phyloP scores from a whole-genome alignment of 2,329 filamentous ascomycete species.

The Hawksworthiomyces lignivorus region DNA sequence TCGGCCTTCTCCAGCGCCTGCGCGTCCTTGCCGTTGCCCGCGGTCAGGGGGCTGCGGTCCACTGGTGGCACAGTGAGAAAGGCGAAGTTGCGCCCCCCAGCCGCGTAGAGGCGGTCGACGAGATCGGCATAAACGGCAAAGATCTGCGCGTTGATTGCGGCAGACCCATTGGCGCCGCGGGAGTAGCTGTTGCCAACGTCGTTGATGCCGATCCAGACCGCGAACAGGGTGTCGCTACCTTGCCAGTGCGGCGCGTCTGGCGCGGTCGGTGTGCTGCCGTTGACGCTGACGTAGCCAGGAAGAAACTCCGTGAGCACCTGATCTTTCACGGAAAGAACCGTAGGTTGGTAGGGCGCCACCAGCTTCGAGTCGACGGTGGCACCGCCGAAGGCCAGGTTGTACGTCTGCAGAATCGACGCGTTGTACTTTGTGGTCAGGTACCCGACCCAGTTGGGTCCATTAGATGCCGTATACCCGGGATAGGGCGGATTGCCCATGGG shows the following conservation, averaged over 20 bases:
- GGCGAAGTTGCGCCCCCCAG: slow-evolving; percentile 50
- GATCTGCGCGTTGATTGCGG: slow-evolving; percentile 28
- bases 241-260: slow-evolving; percentile 31
- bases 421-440: slow-evolving; percentile 36
- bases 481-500: slow-evolving; percentile 54
- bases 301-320: slow-evolving; percentile 37
- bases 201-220: slow-evolving; percentile 48
- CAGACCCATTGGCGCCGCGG: slow-evolving; percentile 31
- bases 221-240: slow-evolving; percentile 35
- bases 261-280: slow-evolving; percentile 10
- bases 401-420: slow-evolving; percentile 32
- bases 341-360: slow-evolving; percentile 38
- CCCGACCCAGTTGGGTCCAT: slow-evolving; percentile 42
- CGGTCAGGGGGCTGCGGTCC: slow-evolving; percentile 30
- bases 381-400: slow-evolving; percentile 44
- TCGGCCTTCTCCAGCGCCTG: slow-evolving; percentile 20
- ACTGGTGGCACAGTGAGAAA: slow-evolving; percentile 52
- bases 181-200: slow-evolving; percentile 42
- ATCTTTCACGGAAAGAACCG: slow-evolving; percentile 43
- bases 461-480: slow-evolving; percentile 38
- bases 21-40: slow-evolving; percentile 17
- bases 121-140: slow-evolving; percentile 35
- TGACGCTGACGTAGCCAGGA: slow-evolving; percentile 19
- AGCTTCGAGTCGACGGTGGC: slow-evolving; percentile 42
- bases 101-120: slow-evolving; percentile 38